Conservation (phyloP, 75 land plant species). For the Larix kaempferi region DNA sequence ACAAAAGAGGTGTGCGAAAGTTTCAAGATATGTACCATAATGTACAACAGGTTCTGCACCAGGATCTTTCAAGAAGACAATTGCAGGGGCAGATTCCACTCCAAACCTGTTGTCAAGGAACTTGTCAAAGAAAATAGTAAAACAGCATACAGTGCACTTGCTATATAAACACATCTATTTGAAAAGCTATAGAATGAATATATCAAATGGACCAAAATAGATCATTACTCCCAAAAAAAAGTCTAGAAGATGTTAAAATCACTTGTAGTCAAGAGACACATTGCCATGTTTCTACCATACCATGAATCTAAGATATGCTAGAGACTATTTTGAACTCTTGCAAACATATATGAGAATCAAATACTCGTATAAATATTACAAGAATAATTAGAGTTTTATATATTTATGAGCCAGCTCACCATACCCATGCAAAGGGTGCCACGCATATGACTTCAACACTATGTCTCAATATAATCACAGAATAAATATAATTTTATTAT, state of each 20-base stretch:
- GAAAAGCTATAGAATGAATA: not conserved
- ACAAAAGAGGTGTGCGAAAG: not conserved
- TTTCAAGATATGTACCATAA: slow-evolving; percentile 41
- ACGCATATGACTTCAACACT: not conserved
- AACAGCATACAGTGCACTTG: not conserved
- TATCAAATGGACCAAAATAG: not conserved
- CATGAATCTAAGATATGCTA: not conserved
- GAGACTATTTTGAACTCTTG: not conserved
- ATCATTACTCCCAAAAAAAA: not conserved
- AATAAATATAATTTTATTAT: too few species aligned
- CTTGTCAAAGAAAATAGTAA: not conserved
- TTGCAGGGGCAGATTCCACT: slow-evolving; percentile 81
- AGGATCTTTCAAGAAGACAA: slow-evolving; percentile 66
- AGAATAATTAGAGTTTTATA: not conserved
- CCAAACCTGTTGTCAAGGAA: slow-evolving; percentile 40
- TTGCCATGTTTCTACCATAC: not conserved
- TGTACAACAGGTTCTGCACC: slow-evolving; percentile 54
- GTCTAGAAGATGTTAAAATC: not conserved
- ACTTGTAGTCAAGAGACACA: not conserved
- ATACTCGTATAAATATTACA: not conserved
- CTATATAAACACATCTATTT: not conserved
- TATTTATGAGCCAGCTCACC: not conserved
- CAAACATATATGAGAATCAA: too few species aligned
- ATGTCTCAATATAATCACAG: too few species aligned
- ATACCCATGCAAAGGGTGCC: not conserved